These are phyloP conservation scores for Fragaria iinumae DNA, from an alignment of 306 rosid species.

Conservation along the genomic window DNA sequence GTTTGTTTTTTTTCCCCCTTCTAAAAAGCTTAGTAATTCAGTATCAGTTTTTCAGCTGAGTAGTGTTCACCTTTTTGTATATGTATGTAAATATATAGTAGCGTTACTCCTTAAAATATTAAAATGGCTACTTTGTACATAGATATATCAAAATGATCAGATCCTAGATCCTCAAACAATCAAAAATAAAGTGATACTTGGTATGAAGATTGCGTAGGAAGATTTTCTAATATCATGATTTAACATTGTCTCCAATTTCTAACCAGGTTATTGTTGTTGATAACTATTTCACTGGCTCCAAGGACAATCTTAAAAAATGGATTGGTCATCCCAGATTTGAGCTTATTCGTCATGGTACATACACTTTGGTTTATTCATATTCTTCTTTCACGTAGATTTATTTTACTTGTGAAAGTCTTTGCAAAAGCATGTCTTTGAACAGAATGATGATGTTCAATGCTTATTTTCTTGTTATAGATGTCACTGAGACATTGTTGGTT, in stretches of 20 bases:
- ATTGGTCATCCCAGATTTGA: conserved; percentile 96
- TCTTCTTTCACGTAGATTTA: background rate
- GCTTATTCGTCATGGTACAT: conserved; percentile 92
- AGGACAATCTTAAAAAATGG: conserved; percentile 90
- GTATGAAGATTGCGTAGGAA: background rate
- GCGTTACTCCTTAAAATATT: background rate
- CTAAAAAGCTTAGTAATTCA: background rate
- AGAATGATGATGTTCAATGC: background rate
- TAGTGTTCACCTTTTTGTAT: background rate
- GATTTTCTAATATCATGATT: background rate
- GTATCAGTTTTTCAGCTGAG: conserved; percentile 5
- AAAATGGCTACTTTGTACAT: background rate
- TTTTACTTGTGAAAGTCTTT: background rate
- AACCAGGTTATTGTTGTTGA: conserved; percentile 86
- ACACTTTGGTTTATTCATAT: conserved; percentile 9
- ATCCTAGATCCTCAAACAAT: background rate
- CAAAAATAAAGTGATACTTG: background rate
- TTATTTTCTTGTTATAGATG: conserved; percentile 48
- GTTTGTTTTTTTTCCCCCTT: background rate
- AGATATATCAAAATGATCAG: background rate
- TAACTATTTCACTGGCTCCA: conserved; percentile 92
- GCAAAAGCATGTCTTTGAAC: background rate
- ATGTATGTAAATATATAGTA: too few species aligned
- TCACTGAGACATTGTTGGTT: conserved; percentile 77
- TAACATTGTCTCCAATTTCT: background rate